Evolutionary conservation across 1,284 basidiomycete genomes (phyloP).

Genomic region (Cutaneotrichosporon sp.): DNA sequence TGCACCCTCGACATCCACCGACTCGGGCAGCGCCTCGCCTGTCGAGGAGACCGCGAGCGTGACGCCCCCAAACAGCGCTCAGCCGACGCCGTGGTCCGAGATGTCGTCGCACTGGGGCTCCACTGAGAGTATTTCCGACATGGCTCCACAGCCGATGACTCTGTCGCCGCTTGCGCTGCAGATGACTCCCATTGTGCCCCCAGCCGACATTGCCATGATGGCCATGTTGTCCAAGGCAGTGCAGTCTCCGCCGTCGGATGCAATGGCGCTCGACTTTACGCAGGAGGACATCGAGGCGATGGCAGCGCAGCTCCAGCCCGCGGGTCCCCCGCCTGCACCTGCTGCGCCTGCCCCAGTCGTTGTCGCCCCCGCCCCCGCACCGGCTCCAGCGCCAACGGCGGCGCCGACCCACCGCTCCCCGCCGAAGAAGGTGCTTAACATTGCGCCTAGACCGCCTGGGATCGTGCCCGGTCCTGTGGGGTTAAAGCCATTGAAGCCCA

Average conservation of each 20-base stretch:
- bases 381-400: conserved; percentile 2
- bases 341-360: conserved; percentile 2
- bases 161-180: conserved; percentile 36
- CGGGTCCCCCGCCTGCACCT: background rate
- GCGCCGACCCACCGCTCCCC: background rate
- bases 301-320: background rate
- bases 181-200: conserved; percentile 7
- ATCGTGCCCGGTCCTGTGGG: background rate
- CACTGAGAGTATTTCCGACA: conserved; percentile 10
- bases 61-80: conserved; percentile 7
- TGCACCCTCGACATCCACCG: background rate
- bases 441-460: background rate
- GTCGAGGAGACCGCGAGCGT: background rate
- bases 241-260: conserved; percentile 13
- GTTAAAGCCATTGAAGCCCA: background rate
- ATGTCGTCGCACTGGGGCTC: conserved; percentile 6
- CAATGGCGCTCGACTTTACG: conserved; percentile 28
- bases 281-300: too few relatives aligned
- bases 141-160: conserved; percentile 6
- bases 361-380: background rate
- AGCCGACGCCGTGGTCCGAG: conserved; percentile 15
- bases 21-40: conserved; percentile 9
- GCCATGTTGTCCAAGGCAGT: conserved; percentile 21
- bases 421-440: background rate
- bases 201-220: conserved; percentile 1